A percentile compares a stretch with the other conserved stretches of the same genome.
phyloP scores from a whole-genome alignment of 2,329 filamentous ascomycete species.

The Dendryphion nanum region DNA sequence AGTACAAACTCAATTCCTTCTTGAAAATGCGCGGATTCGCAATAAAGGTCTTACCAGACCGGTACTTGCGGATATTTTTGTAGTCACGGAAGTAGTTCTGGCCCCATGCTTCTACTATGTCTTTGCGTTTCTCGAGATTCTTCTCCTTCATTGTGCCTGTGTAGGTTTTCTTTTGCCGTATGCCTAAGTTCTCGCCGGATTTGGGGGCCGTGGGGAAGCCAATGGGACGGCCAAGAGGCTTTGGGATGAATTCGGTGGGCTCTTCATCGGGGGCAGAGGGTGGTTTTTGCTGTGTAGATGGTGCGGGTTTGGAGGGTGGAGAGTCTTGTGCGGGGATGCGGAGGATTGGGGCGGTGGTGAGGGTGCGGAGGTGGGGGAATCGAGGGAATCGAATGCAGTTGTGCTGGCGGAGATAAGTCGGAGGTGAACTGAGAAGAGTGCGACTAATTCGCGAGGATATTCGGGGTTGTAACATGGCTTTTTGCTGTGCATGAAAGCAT shows the following conservation, averaged over 20 bases:
- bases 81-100: constrained; percentile 97
- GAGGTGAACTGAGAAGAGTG: constrained; percentile 10
- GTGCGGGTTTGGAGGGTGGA: constrained; percentile 8
- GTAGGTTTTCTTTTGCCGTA: constrained; percentile 42
- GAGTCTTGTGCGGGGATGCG: constrained; percentile 12
- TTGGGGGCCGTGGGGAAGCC: constrained; percentile 73
- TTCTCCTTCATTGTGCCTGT: constrained; percentile 32
- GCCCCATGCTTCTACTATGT: constrained; percentile 73
- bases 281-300: constrained; percentile 6
- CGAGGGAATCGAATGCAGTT: constrained; percentile 8
- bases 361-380: constrained; percentile 14
- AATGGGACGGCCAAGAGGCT: constrained; percentile 68
- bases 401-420: constrained; percentile 18
- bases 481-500: too few species aligned
- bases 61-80: constrained; percentile 72
- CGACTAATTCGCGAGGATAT: constrained; percentile 19
- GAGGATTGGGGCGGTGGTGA: constrained; percentile 23
- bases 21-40: constrained; percentile 83
- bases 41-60: constrained; percentile 87
- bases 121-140: constrained; percentile 71
- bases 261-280: constrained; percentile 14
- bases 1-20: constrained; percentile 78
- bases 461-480: constrained; percentile 36
- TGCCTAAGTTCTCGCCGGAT: constrained; percentile 77
- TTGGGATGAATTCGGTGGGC: constrained; percentile 44